Evolutionary conservation across 768 basidiomycete genomes (phyloP).

Genomic region (Amylocystis lapponica): DNA sequence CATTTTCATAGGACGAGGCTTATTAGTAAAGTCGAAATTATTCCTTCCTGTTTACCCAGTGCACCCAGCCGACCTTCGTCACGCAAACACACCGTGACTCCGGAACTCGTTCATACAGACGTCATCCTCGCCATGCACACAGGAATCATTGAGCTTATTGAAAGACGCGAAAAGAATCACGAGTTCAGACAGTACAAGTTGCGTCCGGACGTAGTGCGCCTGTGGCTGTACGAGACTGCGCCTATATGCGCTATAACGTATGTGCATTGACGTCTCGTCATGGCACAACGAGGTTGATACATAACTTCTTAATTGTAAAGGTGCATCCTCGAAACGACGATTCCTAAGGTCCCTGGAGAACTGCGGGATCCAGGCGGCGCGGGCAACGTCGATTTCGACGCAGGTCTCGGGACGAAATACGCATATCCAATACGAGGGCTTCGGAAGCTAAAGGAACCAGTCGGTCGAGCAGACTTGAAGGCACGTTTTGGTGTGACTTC

Average conservation of each 20-base stretch:
- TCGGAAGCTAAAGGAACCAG: constrained; percentile 20
- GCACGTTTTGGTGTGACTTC: constrained; percentile 16
- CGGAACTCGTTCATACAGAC: constrained; percentile 26
- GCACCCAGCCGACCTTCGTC: no score
- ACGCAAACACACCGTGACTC: no score
- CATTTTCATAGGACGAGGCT: no score
- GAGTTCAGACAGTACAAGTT: constrained; percentile 31
- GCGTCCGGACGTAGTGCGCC: constrained; percentile 19
- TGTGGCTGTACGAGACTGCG: constrained; percentile 29
- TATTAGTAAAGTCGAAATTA: no score
- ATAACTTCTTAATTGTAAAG: constrained; percentile 6
- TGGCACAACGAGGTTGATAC: background rate
- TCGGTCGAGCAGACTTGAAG: constrained; percentile 18
- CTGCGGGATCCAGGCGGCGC: constrained; percentile 26
- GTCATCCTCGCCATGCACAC: constrained; percentile 28
- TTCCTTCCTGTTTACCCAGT: no score
- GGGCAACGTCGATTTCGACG: constrained; percentile 33
- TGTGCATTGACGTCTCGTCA: constrained; percentile 8
- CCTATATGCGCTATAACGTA: constrained; percentile 26
- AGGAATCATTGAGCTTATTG: constrained; percentile 27
- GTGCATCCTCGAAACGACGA: constrained; percentile 22
- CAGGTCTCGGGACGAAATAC: constrained; percentile 25
- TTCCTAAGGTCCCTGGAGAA: constrained; percentile 28
- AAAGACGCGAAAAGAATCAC: constrained; percentile 29
- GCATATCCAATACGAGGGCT: constrained; percentile 27